Base-by-base conservation (phyloP, 371 early-diverging fungal genomes). In the Dinochytrium kinnereticum region DNA sequence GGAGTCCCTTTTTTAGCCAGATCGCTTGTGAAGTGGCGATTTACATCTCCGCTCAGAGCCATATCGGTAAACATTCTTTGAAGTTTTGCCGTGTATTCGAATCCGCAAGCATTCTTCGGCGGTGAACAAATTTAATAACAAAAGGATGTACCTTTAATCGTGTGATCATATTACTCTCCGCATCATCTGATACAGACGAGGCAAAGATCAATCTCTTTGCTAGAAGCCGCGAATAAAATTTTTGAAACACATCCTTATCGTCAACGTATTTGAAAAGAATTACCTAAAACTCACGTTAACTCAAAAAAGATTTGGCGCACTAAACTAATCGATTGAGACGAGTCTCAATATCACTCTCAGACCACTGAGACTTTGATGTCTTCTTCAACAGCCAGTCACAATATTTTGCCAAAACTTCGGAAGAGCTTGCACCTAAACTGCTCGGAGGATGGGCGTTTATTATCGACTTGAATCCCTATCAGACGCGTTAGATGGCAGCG, bases 1-100 rank as follows among this genome's bases (percentile, higher is more conserved):
- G 44, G 30, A n/a, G 68, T 59, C 10, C 24, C 15, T 13, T 19
- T 57, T 15, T 55, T 36, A 7, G 69, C 61, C 15, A 71, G 44
- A 53, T 37, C 39, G 24, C 36, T n/a, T 71, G 84, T 82, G 75
- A 94, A 96, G 10, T 82, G 78, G 24, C 87, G 82, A 53, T 91
- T 91, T 44, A 93, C 70, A 59, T 94, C 94, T 31, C 85, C 81
- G 69, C 92, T 92, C 36, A 95, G 77, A 1, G 91, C 85, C 85
- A 95, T 91, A 73, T 96, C 96, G 13, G 93, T 93, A 69, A 94
- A 91, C 95, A 96, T 95, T 37, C 93, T 87, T 70, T 94, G 94
- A 36, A 96, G 81, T 69, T 95, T 95, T n/a, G 87, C 84, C 0
- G 94, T 94, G 79, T 94, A 96, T 78, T 96, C 96, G 39, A 49